Base-by-base conservation (phyloP, 257 asterid genomes). In the Nicotiana otophora region DNA sequence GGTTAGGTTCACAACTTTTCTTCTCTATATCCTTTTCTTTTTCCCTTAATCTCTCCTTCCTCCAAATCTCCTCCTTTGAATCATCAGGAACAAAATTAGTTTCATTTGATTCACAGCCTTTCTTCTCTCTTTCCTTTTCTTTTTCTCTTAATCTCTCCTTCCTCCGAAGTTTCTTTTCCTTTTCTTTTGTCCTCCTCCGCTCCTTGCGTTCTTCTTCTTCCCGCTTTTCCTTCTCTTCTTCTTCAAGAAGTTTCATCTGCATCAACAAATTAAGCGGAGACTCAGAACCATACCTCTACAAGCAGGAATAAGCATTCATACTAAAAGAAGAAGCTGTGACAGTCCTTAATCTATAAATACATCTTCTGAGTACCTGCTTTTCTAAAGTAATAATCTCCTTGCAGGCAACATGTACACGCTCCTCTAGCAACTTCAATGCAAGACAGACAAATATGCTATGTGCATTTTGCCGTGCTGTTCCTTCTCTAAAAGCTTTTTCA, bases 391-490 rank as follows among this genome's bases (percentile, higher is more conserved):
- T 88, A 74, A 96, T 94, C 86, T 96, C 99, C 89, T 94, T 94
- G 96, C 98, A 96, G 11, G 99, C 98, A 54, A 94, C 97, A 48
- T 91, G 97, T 7, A 94, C 88, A 42, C 98, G 97, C 77, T 96
- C 97, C 87, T 96, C 98, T 69, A 96, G 93, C 80, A 96, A 88
- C 88, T 93, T 93, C 80, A 96, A 80, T 83, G 98, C 97, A 85
- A 96, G 97, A 83, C 98, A 94, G 72, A 96, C 98, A 84, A 96
- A 94, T 81, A 93, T 93, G 91, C 95, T 93, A 85, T 94, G 99
- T 72, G 99, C 98, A 89, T 96, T 96, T 89, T 96, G 98, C 57
- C 99, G 94, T 4, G 98, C 98, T 19, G 99, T 96, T 90, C 98
- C 99, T 91, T 96, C 99, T 88, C 99, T 94, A 78, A 93, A 96